Conservation (phyloP, 371 early-diverging fungal species). For the Homolaphlyctis polyrhiza region DNA sequence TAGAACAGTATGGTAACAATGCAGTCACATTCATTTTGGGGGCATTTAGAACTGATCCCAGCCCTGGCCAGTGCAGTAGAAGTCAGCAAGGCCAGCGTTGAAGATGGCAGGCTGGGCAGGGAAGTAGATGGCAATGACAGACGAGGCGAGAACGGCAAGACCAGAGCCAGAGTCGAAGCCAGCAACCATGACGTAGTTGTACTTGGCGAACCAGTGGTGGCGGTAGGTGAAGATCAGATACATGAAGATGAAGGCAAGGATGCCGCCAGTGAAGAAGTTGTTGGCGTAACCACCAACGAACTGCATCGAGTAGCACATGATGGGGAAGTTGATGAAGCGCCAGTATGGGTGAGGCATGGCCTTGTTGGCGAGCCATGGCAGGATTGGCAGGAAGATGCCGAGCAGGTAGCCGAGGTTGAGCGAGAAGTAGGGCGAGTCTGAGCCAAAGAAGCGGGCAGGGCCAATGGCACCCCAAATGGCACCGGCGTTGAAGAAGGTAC, state of each 20-base stretch:
- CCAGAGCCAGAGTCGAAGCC: slow-evolving; percentile 1
- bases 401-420: slow-evolving; percentile 22
- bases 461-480: slow-evolving; percentile 55
- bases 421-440: slow-evolving; percentile 22
- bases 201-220: slow-evolving; percentile 20
- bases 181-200: slow-evolving; percentile 17
- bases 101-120: background rate
- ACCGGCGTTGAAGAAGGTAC: slow-evolving; percentile 56
- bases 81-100: background rate
- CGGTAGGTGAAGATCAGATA: slow-evolving; percentile 11
- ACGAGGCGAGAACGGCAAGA: background rate
- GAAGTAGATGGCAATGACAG: background rate
- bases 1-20: too few species aligned
- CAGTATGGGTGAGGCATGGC: slow-evolving; percentile 28
- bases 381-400: slow-evolving; percentile 29
- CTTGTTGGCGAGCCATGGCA: slow-evolving; percentile 36
- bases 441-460: slow-evolving; percentile 35
- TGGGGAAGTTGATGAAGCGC: slow-evolving; percentile 21
- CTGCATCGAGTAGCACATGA: slow-evolving; percentile 16
- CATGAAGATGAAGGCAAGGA: slow-evolving; percentile 16
- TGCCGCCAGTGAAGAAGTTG: slow-evolving; percentile 16
- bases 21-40: too few species aligned
- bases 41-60: too few species aligned
- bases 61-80: slow-evolving; percentile 3
- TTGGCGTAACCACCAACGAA: too few species aligned